Conservation (phyloP, 257 asterid species). For the Verbascum thapsus region DNA sequence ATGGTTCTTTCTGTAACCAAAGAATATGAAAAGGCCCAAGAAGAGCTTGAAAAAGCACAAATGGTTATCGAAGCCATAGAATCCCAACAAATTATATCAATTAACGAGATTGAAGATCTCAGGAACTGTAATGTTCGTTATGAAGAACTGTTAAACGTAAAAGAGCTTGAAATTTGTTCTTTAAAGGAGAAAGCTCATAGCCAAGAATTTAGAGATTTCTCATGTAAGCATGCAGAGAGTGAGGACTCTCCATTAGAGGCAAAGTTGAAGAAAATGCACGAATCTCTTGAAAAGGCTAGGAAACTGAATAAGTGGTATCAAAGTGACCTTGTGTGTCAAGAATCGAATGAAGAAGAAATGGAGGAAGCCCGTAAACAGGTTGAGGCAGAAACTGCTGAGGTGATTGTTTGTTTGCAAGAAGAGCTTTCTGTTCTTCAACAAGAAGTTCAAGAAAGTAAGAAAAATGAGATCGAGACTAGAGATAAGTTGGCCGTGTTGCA, state of each 20-base stretch:
- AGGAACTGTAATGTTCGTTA: conserved; percentile 45
- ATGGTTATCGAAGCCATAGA: conserved; percentile 86
- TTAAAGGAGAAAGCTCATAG: conserved; percentile 30
- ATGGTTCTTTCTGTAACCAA: conserved; percentile 44
- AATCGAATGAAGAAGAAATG: conserved; percentile 65
- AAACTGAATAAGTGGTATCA: conserved; percentile 64
- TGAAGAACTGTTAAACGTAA: conserved; percentile 53
- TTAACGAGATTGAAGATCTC: conserved; percentile 74
- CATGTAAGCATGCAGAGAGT: conserved; percentile 40
- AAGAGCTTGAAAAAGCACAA: conserved; percentile 62
- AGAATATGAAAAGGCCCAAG: conserved; percentile 51
- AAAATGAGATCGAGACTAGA: conserved; percentile 62
- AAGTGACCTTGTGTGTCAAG: conserved; percentile 60
- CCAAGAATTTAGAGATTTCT: conserved; percentile 49
- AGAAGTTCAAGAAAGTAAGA: conserved; percentile 64
- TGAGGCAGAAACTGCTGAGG: conserved; percentile 97
- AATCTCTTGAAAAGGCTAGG: conserved; percentile 85
- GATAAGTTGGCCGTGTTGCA: conserved; percentile 45
- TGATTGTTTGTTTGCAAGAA: conserved; percentile 94
- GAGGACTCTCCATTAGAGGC: conserved; percentile 62
- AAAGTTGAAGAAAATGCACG: conserved; percentile 80
- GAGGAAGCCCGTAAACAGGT: conserved; percentile 91
- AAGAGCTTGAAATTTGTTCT: conserved; percentile 64
- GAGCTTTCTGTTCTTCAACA: conserved; percentile 85
- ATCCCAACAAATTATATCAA: conserved; percentile 66